Evolutionary conservation across 2,329 filamentous ascomycete genomes (phyloP).

Genomic region (Pseudophaeomoniella oleicola): DNA sequence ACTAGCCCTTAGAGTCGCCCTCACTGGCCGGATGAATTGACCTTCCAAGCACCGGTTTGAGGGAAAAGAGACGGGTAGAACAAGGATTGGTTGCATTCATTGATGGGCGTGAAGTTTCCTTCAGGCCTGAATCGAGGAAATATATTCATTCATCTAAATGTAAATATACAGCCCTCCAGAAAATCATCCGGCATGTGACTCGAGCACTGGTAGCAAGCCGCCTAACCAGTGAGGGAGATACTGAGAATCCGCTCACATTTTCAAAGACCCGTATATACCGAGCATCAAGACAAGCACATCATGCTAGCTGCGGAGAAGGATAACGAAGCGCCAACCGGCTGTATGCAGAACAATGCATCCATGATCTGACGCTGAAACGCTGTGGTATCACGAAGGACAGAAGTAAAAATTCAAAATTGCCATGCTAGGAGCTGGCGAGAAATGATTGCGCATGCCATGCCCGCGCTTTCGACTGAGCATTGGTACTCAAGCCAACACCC

Average conservation of each 20-base stretch:
- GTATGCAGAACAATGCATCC: neutral
- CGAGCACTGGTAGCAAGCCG: neutral
- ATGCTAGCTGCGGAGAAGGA: neutral
- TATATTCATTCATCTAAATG: neutral
- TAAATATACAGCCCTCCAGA: neutral
- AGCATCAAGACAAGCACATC: neutral
- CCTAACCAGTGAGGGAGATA: neutral
- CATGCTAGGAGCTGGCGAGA: no score
- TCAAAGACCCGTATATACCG: neutral
- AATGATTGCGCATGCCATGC: neutral
- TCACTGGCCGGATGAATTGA: no score
- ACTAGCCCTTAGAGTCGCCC: no score
- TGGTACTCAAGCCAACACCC: constrained; percentile 49
- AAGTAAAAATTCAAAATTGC: neutral
- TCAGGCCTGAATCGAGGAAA: no score
- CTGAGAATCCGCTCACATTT: neutral
- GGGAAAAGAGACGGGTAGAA: no score
- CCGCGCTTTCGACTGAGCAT: neutral
- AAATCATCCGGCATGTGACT: neutral
- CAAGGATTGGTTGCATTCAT: no score
- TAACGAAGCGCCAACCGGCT: neutral
- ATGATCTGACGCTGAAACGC: neutral
- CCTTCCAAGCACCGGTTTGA: no score
- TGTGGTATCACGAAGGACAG: neutral
- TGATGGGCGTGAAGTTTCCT: no score